These are phyloP conservation scores for Trichoderma aggressivum DNA, from an alignment of 2,329 filamentous ascomycete genomes.

Conservation along the genomic window DNA sequence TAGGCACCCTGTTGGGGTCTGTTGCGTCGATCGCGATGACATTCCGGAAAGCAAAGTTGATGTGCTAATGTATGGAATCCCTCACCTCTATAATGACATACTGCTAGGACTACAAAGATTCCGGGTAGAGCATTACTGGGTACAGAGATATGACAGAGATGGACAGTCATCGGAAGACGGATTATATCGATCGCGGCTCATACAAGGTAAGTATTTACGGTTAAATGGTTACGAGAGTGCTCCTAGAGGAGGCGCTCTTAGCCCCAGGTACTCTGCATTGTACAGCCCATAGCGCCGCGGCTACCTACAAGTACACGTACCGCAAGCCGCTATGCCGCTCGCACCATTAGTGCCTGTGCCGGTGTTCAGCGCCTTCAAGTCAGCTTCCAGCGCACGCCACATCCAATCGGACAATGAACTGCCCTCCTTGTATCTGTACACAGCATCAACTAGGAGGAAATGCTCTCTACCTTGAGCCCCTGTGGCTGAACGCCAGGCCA, in stretches of 20 bases:
- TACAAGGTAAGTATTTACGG: background rate
- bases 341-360: background rate
- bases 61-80: background rate
- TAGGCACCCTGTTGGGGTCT: background rate
- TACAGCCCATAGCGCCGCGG: background rate
- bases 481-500: slow-evolving; percentile 3
- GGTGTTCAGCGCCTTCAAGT: background rate
- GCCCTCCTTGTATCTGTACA: background rate
- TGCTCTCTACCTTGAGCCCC: background rate
- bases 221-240: background rate
- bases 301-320: background rate
- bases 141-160: background rate
- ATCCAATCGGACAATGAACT: background rate
- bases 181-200: background rate
- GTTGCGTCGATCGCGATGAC: slow-evolving; percentile 4
- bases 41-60: background rate
- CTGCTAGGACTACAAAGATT: background rate
- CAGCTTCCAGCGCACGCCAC: background rate
- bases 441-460: background rate
- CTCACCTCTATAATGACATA: background rate
- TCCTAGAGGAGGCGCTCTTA: background rate
- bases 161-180: background rate
- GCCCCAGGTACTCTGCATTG: slow-evolving; percentile 1
- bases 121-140: background rate
- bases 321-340: background rate